Conservation (phyloP, 352 stramenopile genomes). For the Phytophthora tentaculata region DNA sequence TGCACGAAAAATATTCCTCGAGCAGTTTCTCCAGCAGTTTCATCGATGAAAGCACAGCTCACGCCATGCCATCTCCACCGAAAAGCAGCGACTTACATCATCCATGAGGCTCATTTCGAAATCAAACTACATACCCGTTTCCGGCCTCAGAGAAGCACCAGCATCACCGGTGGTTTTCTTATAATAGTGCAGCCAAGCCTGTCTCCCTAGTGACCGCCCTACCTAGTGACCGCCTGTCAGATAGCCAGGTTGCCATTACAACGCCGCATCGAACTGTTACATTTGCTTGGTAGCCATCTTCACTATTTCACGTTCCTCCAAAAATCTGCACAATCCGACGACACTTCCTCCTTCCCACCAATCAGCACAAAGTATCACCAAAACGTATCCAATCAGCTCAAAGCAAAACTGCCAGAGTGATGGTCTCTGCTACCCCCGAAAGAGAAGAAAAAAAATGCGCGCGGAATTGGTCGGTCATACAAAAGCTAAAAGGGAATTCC, state of each 20-base stretch:
- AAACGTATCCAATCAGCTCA: constrained; percentile 12
- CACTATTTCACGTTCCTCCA: constrained; percentile 6
- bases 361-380: constrained; percentile 13
- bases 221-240: background rate
- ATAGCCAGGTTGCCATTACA: background rate
- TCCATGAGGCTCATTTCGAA: no score
- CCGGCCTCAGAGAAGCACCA: background rate
- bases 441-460: constrained; percentile 13
- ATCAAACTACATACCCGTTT: no score
- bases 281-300: background rate
- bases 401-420: constrained; percentile 22
- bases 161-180: background rate
- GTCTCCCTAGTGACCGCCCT: background rate
- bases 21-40: background rate
- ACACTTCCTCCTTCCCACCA: constrained; percentile 8
- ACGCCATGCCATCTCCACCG: background rate
- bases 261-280: background rate
- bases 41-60: background rate
- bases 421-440: constrained; percentile 11
- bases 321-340: constrained; percentile 15
- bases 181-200: background rate
- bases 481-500: constrained; percentile 24
- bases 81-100: background rate
- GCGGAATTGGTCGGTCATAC: constrained; percentile 10
- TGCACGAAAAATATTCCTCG: no score